phyloP scores from a whole-genome alignment of 2,329 filamentous ascomycete species.

The Neofusicoccum cordaticola region DNA sequence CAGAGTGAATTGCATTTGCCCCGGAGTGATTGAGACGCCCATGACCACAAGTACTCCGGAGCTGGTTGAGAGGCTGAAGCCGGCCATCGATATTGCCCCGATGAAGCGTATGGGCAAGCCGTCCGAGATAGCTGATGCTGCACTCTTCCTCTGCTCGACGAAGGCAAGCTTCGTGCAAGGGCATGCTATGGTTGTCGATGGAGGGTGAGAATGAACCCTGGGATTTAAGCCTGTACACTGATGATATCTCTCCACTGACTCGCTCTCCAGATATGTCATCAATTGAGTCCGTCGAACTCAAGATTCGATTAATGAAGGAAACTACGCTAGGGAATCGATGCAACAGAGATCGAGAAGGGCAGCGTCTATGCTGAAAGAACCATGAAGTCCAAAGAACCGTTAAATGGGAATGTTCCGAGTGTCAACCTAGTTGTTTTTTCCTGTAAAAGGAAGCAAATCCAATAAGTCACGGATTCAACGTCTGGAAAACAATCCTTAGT shows the following conservation, averaged over 20 bases:
- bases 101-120: slow-evolving; percentile 47
- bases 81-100: slow-evolving; percentile 47
- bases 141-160: slow-evolving; percentile 52
- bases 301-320: too few relatives aligned
- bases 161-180: slow-evolving; percentile 56
- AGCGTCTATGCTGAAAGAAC: too few relatives aligned
- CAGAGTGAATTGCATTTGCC: slow-evolving; percentile 60
- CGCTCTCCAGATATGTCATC: too few relatives aligned
- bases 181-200: slow-evolving; percentile 48
- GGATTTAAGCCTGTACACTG: not conserved
- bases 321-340: too few relatives aligned
- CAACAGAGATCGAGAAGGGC: too few relatives aligned
- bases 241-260: not conserved
- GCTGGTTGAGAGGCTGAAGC: slow-evolving; percentile 32
- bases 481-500: too few relatives aligned
- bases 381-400: too few relatives aligned
- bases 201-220: slow-evolving; percentile 25
- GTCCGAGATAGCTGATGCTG: slow-evolving; percentile 55
- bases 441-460: too few relatives aligned
- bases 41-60: slow-evolving; percentile 27
- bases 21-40: slow-evolving; percentile 48
- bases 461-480: too few relatives aligned
- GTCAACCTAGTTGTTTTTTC: too few relatives aligned
- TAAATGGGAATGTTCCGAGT: too few relatives aligned
- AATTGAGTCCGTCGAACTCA: too few relatives aligned